Percentiles rank a stretch among this genome's conserved stretches.
These are phyloP conservation scores for Pythium aphanidermatum DNA, from an alignment of 352 stramenopile genomes.

Conservation along the genomic window DNA sequence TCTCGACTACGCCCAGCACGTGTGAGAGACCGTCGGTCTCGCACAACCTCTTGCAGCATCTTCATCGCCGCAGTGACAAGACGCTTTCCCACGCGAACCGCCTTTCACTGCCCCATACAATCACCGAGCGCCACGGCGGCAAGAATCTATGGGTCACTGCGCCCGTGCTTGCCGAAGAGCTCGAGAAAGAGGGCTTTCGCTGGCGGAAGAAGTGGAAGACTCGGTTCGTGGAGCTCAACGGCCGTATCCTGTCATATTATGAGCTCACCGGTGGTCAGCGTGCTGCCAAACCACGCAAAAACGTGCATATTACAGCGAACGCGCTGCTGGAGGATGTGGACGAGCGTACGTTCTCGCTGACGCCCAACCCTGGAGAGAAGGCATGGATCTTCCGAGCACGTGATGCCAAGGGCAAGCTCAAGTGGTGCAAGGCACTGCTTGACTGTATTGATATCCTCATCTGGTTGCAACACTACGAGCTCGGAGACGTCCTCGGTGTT, in stretches of 20 bases:
- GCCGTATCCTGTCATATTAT: constrained; percentile 63
- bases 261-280: constrained; percentile 22
- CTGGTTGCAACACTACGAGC: constrained; percentile 66
- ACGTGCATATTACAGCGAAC: constrained; percentile 56
- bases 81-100: constrained; percentile 12
- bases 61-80: constrained; percentile 13
- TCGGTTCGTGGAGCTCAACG: constrained; percentile 70
- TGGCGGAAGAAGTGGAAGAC: constrained; percentile 77
- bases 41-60: constrained; percentile 11
- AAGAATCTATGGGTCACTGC: constrained; percentile 69
- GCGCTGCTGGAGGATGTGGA: constrained; percentile 47
- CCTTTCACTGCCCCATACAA: constrained; percentile 60
- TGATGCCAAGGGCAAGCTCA: constrained; percentile 44
- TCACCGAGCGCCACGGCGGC: constrained; percentile 68
- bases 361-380: constrained; percentile 38
- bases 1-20: neutral
- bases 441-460: constrained; percentile 76
- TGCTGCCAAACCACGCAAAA: constrained; percentile 29
- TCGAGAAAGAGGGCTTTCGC: constrained; percentile 72
- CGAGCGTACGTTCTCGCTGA: constrained; percentile 44
- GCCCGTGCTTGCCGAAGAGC: constrained; percentile 54
- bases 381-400: constrained; percentile 54
- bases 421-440: constrained; percentile 55
- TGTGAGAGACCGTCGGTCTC: constrained; percentile 6
- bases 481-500: constrained; percentile 58